Evolutionary conservation across 2,329 filamentous ascomycete species (phyloP), one percentile per base, ranked within the genome.

Genomic region (Nigrospora sphaerica): DNA sequence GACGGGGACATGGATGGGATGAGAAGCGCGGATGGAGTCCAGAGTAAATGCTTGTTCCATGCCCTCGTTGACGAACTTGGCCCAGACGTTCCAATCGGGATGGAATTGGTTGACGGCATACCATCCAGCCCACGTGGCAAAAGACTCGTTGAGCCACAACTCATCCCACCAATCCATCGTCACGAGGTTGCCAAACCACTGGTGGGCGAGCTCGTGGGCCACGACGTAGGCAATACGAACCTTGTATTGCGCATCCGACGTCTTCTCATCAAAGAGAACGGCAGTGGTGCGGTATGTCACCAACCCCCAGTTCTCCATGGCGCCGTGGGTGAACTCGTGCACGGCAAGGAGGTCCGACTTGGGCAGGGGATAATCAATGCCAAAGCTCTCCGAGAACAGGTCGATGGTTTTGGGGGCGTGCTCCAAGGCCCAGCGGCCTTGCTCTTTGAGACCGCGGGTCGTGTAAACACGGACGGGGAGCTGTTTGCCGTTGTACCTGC

Each of bases 101-200:
- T 97, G 88, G 46, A 97, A 81, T 62, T 95, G 80, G 62, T 97
- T 88, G 48, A 91, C 82, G 11, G 90, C 91, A 50, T 91, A 78
- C 92, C 92, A 98, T 44, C 92, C 93, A 38, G 96, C 92, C 92
- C 92, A 97, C 3, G 93, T 98, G 37, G 93, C 93, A 62, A 98
- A 98, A 12, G 91, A 91, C 68, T 97, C 92, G 60, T 95, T 95
- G 44, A 95, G 77, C 90, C 90, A 95, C 36, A 93, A 78, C 70
- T 95, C 87, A 62, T 85, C 88, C 88, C 88, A 93, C 89, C 90
- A 95, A 65, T 95, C 88, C 90, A 95, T 95, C 6, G 91, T 95
- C 38, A 95, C 90, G 12, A 95, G 78, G 64, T 95, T 95, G 34
- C 90, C 90, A 57, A 95, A 95, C 91, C 91, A 95, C 70, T 95